phyloP scores from a whole-genome alignment of 768 basidiomycete genomes.

The Lentinula aciculospora region DNA sequence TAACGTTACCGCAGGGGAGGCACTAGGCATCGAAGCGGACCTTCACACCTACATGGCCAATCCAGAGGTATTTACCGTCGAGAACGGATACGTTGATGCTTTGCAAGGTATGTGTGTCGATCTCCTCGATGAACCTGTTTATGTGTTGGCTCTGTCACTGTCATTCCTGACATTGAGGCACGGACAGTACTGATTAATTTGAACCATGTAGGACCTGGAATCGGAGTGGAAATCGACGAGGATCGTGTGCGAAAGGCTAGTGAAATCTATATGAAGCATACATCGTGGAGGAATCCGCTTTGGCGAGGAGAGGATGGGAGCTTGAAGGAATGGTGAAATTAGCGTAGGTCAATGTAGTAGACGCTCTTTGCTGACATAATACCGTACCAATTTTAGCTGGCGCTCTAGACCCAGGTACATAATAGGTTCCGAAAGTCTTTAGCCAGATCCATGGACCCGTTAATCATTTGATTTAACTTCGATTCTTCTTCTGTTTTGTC shows the following conservation, averaged over 20 bases:
- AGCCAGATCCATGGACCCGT: too few relatives aligned
- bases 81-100: slow-evolving; percentile 43
- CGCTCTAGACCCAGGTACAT: neutral
- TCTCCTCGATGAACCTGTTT: neutral
- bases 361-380: neutral
- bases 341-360: neutral
- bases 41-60: slow-evolving; percentile 54
- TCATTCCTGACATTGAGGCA: slow-evolving; percentile 1
- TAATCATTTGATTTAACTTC: neutral
- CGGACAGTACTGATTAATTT: too few relatives aligned
- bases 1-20: slow-evolving; percentile 32
- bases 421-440: neutral
- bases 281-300: slow-evolving; percentile 48
- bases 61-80: slow-evolving; percentile 46
- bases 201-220: slow-evolving; percentile 38
- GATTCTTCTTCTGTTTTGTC: neutral
- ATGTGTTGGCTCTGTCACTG: neutral
- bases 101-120: slow-evolving; percentile 27
- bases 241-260: slow-evolving; percentile 36
- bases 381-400: neutral
- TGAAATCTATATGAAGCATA: slow-evolving; percentile 27
- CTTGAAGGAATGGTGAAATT: slow-evolving; percentile 50
- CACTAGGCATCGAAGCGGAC: slow-evolving; percentile 33
- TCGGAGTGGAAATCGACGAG: slow-evolving; percentile 62
- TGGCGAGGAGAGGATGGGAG: slow-evolving; percentile 53